phyloP scores from a whole-genome alignment of 345 rosid species.

The Gossypium herbaceum region DNA sequence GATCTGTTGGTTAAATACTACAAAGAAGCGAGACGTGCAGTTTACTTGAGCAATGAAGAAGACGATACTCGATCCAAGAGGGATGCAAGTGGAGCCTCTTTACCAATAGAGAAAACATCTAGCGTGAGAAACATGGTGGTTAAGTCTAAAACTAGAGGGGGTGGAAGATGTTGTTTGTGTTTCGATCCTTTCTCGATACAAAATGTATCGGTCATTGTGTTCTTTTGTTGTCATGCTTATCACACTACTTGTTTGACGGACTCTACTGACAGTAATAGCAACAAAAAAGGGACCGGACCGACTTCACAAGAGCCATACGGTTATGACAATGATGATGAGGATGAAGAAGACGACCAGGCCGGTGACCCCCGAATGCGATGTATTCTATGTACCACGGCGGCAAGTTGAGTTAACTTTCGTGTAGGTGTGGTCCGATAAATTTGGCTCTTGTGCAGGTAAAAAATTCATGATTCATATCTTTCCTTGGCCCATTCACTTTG shows the following conservation, averaged over 20 bases:
- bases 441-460: no score
- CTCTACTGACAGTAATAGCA: conserved; percentile 48
- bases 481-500: not conserved
- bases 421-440: no score
- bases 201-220: conserved; percentile 61
- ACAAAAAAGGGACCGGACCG: conserved; percentile 32
- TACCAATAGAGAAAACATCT: conserved; percentile 20
- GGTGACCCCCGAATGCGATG: conserved; percentile 63
- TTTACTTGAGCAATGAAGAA: conserved; percentile 66
- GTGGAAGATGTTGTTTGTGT: conserved; percentile 91
- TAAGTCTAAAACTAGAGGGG: conserved; percentile 84
- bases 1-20: conserved; percentile 82
- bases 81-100: conserved; percentile 44
- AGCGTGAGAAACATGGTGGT: conserved; percentile 55
- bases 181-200: conserved; percentile 83
- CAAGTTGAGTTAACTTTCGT: conserved; percentile 38
- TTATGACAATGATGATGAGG: conserved; percentile 33
- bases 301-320: conserved; percentile 31
- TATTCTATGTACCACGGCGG: conserved; percentile 91
- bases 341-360: conserved; percentile 12
- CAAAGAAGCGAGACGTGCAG: conserved; percentile 79
- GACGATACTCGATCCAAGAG: conserved; percentile 54
- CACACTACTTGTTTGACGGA: conserved; percentile 80
- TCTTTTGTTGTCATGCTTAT: conserved; percentile 96
- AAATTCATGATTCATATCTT: not conserved